These are phyloP conservation scores for Candida orba DNA, from an alignment of 805 yeast species.

Conservation along the genomic window DNA sequence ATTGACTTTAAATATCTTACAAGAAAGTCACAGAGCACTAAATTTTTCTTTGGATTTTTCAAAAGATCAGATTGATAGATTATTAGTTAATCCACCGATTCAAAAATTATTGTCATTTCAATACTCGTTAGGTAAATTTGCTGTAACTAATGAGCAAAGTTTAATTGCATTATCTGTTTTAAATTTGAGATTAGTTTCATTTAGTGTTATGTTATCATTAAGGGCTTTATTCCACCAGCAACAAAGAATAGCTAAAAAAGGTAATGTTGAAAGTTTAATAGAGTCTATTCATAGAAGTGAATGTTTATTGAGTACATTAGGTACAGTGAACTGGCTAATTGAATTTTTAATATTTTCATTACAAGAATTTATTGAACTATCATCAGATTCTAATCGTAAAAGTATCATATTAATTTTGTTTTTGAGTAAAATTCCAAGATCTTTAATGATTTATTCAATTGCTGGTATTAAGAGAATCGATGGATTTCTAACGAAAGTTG, in stretches of 20 bases:
- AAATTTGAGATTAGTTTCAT: slow-evolving; percentile 63
- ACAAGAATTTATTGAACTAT: slow-evolving; percentile 59
- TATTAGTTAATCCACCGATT: slow-evolving; percentile 69
- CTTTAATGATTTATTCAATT: slow-evolving; percentile 57
- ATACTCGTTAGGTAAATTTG: slow-evolving; percentile 49
- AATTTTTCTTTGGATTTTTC: slow-evolving; percentile 64
- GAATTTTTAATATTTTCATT: slow-evolving; percentile 66
- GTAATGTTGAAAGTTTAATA: slow-evolving; percentile 30
- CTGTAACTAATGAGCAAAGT: slow-evolving; percentile 13
- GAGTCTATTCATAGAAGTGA: slow-evolving; percentile 57
- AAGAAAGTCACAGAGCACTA: slow-evolving; percentile 70
- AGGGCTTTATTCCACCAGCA: slow-evolving; percentile 60
- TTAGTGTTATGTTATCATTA: slow-evolving; percentile 57
- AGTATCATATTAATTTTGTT: slow-evolving; percentile 51
- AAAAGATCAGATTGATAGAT: slow-evolving; percentile 68
- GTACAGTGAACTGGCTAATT: slow-evolving; percentile 79
- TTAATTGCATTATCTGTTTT: slow-evolving; percentile 44
- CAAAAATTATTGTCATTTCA: slow-evolving; percentile 69
- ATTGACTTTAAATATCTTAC: slow-evolving; percentile 38
- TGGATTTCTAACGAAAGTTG: slow-evolving; percentile 17
- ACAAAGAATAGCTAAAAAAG: slow-evolving; percentile 48
- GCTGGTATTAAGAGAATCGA: slow-evolving; percentile 56
- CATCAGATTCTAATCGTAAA: slow-evolving; percentile 14
- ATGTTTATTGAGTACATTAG: slow-evolving; percentile 56
- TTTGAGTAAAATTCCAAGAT: slow-evolving; percentile 63